phyloP scores from a whole-genome alignment of 352 stramenopile species.

The Globisporangium takayamanum region DNA sequence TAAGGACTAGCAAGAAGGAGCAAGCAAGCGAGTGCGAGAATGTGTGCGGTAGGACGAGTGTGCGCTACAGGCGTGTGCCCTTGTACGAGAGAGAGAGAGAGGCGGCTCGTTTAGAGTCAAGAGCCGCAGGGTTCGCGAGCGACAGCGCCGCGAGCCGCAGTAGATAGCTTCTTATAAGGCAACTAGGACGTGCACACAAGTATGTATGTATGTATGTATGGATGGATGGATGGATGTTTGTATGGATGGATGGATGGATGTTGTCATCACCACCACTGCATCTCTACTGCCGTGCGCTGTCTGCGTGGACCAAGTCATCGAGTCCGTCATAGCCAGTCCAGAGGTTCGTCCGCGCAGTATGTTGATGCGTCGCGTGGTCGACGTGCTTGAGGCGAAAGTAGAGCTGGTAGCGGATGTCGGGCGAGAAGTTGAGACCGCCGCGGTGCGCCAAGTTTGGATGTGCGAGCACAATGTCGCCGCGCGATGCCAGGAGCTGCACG shows the following conservation, averaged over 20 bases:
- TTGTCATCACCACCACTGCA: no score
- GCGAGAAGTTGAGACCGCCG: conserved; percentile 76
- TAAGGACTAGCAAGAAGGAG: conserved; percentile 14
- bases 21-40: not conserved
- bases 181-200: no score
- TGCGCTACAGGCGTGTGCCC: no score
- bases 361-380: conserved; percentile 30
- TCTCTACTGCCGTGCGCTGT: not conserved
- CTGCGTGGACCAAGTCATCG: conserved; percentile 5
- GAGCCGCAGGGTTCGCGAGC: no score
- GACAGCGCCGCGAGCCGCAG: no score
- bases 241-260: not conserved
- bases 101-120: not conserved
- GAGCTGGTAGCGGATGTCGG: conserved; percentile 74
- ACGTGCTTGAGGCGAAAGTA: conserved; percentile 83
- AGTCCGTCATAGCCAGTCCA: conserved; percentile 59
- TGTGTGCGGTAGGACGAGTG: no score
- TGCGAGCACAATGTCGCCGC: conserved; percentile 64
- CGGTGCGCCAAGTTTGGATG: conserved; percentile 71
- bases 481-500: conserved; percentile 44
- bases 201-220: no score
- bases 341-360: conserved; percentile 20
- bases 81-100: not conserved
- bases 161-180: no score
- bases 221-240: not conserved